phyloP scores from a whole-genome alignment of 371 early-diverging fungal genomes.

The Rhizopus microsporus region DNA sequence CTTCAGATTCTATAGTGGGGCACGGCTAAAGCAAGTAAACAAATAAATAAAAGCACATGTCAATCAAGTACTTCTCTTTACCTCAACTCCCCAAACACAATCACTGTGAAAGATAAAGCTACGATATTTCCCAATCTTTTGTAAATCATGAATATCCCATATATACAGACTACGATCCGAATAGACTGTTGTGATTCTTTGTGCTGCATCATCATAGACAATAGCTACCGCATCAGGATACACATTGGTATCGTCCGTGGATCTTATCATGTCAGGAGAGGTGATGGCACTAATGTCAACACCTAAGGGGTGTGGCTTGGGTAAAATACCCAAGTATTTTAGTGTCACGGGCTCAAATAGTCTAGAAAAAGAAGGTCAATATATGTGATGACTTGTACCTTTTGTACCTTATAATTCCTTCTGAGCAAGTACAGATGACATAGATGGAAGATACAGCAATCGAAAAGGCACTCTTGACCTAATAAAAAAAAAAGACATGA shows the following conservation, averaged over 20 bases:
- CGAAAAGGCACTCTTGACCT: conserved; percentile 68
- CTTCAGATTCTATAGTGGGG: conserved; percentile 19
- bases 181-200: conserved; percentile 61
- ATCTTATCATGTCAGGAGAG: conserved; percentile 36
- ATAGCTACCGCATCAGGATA: conserved; percentile 69
- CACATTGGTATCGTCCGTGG: conserved; percentile 26
- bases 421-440: conserved; percentile 75
- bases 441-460: conserved; percentile 61
- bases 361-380: conserved; percentile 32
- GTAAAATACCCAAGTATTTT: conserved; percentile 70
- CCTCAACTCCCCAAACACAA: conserved; percentile 87
- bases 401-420: conserved; percentile 67
- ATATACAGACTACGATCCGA: conserved; percentile 75
- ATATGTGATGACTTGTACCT: neutral
- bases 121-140: conserved; percentile 63
- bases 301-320: conserved; percentile 75
- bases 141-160: conserved; percentile 74
- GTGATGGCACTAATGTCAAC: conserved; percentile 53
- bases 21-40: conserved; percentile 24
- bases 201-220: conserved; percentile 44
- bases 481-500: neutral
- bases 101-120: conserved; percentile 78
- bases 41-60: conserved; percentile 2
- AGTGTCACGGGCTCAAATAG: conserved; percentile 73
- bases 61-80: conserved; percentile 26